phyloP scores from a whole-genome alignment of 2,329 filamentous ascomycete species.

The Zymoseptoria ardabiliae region DNA sequence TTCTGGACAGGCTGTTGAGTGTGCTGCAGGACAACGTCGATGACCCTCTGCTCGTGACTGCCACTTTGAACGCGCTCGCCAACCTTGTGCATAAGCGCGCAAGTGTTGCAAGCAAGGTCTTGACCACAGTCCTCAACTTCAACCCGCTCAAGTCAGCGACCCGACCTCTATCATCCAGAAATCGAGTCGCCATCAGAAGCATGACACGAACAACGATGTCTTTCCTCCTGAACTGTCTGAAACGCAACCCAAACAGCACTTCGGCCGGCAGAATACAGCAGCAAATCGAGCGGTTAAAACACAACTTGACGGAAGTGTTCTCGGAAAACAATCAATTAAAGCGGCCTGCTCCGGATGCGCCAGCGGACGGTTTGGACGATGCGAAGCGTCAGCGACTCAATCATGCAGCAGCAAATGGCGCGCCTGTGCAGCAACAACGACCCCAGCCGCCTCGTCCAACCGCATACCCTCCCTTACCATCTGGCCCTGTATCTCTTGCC shows the following conservation, averaged over 20 bases:
- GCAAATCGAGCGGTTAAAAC: conserved; percentile 74
- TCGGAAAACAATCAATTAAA: conserved; percentile 67
- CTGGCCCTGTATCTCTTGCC: conserved; percentile 69
- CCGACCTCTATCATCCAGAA: conserved; percentile 46
- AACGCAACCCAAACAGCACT: conserved; percentile 75
- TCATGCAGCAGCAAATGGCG: conserved; percentile 37
- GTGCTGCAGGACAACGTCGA: conserved; percentile 77
- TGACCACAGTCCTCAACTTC: conserved; percentile 80
- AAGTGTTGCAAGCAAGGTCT: conserved; percentile 73
- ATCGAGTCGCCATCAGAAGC: conserved; percentile 77
- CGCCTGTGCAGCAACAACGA: conserved; percentile 14
- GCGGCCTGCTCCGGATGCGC: conserved; percentile 62
- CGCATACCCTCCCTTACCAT: conserved; percentile 62
- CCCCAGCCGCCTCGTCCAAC: conserved; percentile 25
- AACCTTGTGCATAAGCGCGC: conserved; percentile 76
- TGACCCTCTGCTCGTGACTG: conserved; percentile 81
- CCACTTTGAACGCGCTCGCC: conserved; percentile 81
- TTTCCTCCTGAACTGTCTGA: conserved; percentile 73
- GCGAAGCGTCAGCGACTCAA: conserved; percentile 74
- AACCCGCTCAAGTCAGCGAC: conserved; percentile 74
- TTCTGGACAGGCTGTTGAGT: conserved; percentile 79
- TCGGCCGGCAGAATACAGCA: conserved; percentile 72
- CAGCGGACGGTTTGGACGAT: conserved; percentile 62
- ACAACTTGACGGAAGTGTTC: conserved; percentile 68
- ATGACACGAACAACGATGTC: conserved; percentile 91